Conservation (phyloP, 306 rosid genomes). For the Corylus avellana region DNA sequence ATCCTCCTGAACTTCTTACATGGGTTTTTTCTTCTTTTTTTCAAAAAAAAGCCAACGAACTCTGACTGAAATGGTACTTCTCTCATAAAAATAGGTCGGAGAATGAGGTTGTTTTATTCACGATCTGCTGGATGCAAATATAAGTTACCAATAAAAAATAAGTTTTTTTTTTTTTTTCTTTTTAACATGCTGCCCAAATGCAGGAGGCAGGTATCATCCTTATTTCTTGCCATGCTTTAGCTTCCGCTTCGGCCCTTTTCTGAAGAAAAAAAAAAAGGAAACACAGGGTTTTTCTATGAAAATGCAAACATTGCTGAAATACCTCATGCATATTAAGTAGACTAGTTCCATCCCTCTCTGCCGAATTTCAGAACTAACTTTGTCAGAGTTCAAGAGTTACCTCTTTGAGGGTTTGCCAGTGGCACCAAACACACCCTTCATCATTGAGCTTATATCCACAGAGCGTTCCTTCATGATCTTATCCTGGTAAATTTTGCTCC, state of each 20-base stretch:
- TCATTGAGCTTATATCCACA: slow-evolving; percentile 80
- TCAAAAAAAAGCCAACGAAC: not conserved
- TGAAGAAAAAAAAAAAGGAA: slow-evolving; percentile 33
- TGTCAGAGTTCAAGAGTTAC: slow-evolving; percentile 34
- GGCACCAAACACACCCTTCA: slow-evolving; percentile 86
- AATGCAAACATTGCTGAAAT: slow-evolving; percentile 17
- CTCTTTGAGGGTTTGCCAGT: slow-evolving; percentile 53
- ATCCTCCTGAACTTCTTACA: not conserved
- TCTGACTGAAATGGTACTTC: not conserved
- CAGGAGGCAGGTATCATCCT: slow-evolving; percentile 29
- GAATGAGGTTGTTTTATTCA: not conserved
- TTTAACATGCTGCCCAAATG: not conserved
- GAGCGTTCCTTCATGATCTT: slow-evolving; percentile 74
- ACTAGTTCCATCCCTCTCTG: slow-evolving; percentile 4
- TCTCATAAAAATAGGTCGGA: not conserved
- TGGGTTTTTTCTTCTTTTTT: not conserved
- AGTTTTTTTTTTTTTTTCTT: not conserved
- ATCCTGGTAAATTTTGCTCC: slow-evolving; percentile 94
- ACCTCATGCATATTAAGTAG: not conserved
- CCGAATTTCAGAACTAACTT: slow-evolving; percentile 15
- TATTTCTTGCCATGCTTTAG: slow-evolving; percentile 51
- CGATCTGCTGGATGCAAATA: not conserved
- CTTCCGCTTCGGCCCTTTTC: slow-evolving; percentile 51
- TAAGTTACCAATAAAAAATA: not conserved
- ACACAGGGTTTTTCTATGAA: slow-evolving; percentile 13